These are phyloP conservation scores for Pseudopyrenochaeta lycopersici DNA, from an alignment of 2,329 filamentous ascomycete species.

Conservation along the genomic window DNA sequence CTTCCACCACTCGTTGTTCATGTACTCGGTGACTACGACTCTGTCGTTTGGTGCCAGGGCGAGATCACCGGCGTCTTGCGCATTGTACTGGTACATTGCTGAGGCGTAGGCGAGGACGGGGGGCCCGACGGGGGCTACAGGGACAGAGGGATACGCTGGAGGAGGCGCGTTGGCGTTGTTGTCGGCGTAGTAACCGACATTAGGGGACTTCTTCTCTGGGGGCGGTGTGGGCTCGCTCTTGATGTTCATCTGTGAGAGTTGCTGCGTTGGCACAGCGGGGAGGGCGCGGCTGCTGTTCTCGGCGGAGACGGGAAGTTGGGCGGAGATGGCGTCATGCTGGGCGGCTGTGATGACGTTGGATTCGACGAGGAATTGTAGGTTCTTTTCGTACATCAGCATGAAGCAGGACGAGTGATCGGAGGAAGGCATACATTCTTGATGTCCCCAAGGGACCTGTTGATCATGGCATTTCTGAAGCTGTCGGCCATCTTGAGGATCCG, in stretches of 20 bases:
- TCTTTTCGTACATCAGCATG: conserved; percentile 66
- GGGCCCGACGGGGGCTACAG: conserved; percentile 58
- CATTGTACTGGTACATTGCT: conserved; percentile 85
- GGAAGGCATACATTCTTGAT: conserved; percentile 77
- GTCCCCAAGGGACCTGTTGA: conserved; percentile 84
- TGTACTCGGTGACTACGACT: conserved; percentile 85
- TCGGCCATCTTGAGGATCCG: conserved; percentile 46
- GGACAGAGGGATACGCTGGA: conserved; percentile 56
- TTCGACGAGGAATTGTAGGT: conserved; percentile 89
- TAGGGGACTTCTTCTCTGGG: conserved; percentile 50
- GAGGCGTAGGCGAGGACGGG: conserved; percentile 75
- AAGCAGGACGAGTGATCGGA: neutral
- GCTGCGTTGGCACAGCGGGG: conserved; percentile 41
- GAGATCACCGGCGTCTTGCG: conserved; percentile 82
- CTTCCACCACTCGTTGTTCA: conserved; percentile 98
- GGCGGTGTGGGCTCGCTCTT: conserved; percentile 37
- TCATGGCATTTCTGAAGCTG: conserved; percentile 65
- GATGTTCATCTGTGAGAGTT: conserved; percentile 45
- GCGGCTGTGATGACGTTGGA: conserved; percentile 78
- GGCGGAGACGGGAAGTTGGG: conserved; percentile 77
- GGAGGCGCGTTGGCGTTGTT: conserved; percentile 52
- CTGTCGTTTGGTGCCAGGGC: conserved; percentile 82
- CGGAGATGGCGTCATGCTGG: conserved; percentile 77
- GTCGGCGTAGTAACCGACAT: conserved; percentile 52
- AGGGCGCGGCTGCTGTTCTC: conserved; percentile 64